Evolutionary conservation across 1,284 basidiomycete species (phyloP), one percentile per base, ranked within the genome.

Genomic region (Malassezia arunalokei): DNA sequence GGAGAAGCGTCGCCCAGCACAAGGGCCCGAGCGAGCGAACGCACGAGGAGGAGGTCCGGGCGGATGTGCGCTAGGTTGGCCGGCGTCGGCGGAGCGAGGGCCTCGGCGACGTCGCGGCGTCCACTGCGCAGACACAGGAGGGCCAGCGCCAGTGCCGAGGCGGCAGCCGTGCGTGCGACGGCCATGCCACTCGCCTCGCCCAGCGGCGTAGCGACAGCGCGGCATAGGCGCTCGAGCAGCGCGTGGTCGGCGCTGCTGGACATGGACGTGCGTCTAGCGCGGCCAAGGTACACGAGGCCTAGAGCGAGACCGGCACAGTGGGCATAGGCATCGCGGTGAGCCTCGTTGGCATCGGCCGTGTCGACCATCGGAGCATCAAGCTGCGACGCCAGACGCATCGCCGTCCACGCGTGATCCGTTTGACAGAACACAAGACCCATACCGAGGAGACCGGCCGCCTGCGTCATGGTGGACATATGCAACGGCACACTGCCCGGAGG

Each of bases 251-350:
- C 49, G 29, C 61, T 39, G 31, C 59, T 61, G 32, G 56, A 53
- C 66, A 69, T 64, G 6, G 58, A 54, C 15, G 33, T 12, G 17
- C 60, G 48, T 3, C 63, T 54, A 1, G 59, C 68, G 62, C 83
- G 84, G 6, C 87, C 90, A 5, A 98, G 80, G 84, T 95, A 91
- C 73, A 94, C 85, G 79, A 95, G 85, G 0, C 94, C 94, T 66
- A 94, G 94, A 0, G 86, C 83, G 40, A 95, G 79, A 4, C 86
- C 87, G 1, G 89, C 84, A 1, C 87, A 82, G 59, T 90, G 83
- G 0, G 89, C 86, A 71, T 96, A 98, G 0, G 89, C 84, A 70
- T 98, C 94, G 31, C 86, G 81, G 28, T 54, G 47, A 17, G 27
- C 27, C 6, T 47, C 46, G 32, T 33, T 28, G 6, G 40, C 40